Evolutionary conservation across 225 moss, liverwort and hornwort species (phyloP).

Genomic region (Sphagnum tenellum): DNA sequence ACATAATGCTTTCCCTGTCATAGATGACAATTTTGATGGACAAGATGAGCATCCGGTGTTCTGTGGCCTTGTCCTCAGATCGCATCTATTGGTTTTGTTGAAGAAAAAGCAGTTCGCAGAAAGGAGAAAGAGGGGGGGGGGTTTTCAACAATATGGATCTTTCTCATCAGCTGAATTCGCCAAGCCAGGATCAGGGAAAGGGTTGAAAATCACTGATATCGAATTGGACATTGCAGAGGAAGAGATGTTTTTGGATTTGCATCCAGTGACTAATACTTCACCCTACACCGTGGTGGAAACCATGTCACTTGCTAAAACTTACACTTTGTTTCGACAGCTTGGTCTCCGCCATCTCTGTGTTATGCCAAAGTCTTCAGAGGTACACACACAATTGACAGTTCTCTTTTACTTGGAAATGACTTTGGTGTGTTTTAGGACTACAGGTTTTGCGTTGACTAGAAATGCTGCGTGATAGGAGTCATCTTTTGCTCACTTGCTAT

Average conservation of each 20-base stretch:
- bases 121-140: not conserved
- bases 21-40: slow-evolving; percentile 12
- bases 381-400: not conserved
- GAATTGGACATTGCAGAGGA: slow-evolving; percentile 13
- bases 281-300: slow-evolving; percentile 46
- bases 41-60: slow-evolving; percentile 1
- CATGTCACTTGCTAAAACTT: slow-evolving; percentile 42
- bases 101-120: slow-evolving; percentile 19
- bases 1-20: slow-evolving; percentile 39
- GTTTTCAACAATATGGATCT: no score
- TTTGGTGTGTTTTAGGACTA: no score
- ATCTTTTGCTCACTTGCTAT: no score
- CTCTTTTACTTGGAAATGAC: no score
- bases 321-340: slow-evolving; percentile 47
- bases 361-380: slow-evolving; percentile 14
- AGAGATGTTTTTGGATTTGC: slow-evolving; percentile 35
- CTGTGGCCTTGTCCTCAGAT: slow-evolving; percentile 32
- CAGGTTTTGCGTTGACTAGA: no score
- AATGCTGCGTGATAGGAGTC: no score
- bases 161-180: slow-evolving; percentile 26
- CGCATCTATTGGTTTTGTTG: slow-evolving; percentile 36
- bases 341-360: slow-evolving; percentile 43
- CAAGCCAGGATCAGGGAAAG: slow-evolving; percentile 29
- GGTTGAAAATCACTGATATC: slow-evolving; percentile 9
- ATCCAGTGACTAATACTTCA: slow-evolving; percentile 34